phyloP scores from a whole-genome alignment of 345 rosid genomes.

The Streptanthus diversifolius region DNA sequence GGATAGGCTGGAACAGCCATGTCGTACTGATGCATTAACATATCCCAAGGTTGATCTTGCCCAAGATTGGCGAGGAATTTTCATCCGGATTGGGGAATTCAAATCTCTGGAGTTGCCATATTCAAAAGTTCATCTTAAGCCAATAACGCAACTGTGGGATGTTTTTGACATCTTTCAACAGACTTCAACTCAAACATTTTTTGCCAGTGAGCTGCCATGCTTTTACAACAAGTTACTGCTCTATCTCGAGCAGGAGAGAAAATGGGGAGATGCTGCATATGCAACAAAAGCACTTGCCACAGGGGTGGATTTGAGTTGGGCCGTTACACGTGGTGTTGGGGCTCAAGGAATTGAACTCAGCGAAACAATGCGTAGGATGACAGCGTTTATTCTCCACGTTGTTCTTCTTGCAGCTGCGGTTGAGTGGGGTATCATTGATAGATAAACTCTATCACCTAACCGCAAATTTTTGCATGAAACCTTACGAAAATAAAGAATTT shows the following conservation, averaged over 20 bases:
- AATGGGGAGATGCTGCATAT: conserved; percentile 94
- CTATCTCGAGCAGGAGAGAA: conserved; percentile 97
- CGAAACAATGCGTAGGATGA: conserved; percentile 95
- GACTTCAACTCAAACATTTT: conserved; percentile 41
- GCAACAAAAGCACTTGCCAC: conserved; percentile 87
- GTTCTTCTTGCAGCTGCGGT: conserved; percentile 91
- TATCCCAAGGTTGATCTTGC: conserved; percentile 89
- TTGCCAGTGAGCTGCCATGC: conserved; percentile 84
- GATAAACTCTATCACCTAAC: no score
- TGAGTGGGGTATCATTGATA: conserved; percentile 83
- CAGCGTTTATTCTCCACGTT: conserved; percentile 88
- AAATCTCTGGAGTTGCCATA: conserved; percentile 80
- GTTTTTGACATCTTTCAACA: conserved; percentile 61
- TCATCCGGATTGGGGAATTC: conserved; percentile 88
- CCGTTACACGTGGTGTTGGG: conserved; percentile 90
- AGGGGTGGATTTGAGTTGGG: conserved; percentile 87
- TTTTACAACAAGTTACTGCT: conserved; percentile 89
- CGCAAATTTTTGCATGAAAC: no score
- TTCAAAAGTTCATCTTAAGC: conserved; percentile 79
- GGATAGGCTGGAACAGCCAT: conserved; percentile 94
- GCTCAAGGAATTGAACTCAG: conserved; percentile 98
- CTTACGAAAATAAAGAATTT: no score
- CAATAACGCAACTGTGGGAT: conserved; percentile 85
- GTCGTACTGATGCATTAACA: conserved; percentile 82
- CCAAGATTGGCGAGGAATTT: conserved; percentile 88